A percentile compares a stretch with the other conserved stretches of the same genome.
These are phyloP conservation scores for Intubia oerlemansii DNA, from an alignment of 2,329 filamentous ascomycete species.

Conservation along the genomic window DNA sequence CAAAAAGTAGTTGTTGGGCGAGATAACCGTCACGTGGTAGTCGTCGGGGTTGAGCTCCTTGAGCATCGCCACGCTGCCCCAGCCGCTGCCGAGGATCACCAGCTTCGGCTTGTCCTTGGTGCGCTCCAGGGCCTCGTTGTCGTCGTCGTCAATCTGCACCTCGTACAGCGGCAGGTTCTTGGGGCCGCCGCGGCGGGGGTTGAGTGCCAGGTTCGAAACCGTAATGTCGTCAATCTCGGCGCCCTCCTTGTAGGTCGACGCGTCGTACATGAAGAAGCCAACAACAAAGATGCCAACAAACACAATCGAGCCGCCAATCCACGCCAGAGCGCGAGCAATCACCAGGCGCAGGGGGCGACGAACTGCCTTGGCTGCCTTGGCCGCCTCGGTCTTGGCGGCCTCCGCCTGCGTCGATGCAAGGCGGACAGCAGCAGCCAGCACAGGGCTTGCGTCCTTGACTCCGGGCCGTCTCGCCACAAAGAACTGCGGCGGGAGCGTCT, in stretches of 20 bases:
- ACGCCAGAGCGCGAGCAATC: conserved; percentile 47
- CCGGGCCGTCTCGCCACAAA: neutral
- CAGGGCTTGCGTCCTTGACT: neutral
- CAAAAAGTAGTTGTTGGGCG: conserved; percentile 87
- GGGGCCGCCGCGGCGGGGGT: conserved; percentile 63
- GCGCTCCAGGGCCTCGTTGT: conserved; percentile 50
- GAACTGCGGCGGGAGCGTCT: neutral
- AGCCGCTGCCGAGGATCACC: conserved; percentile 83
- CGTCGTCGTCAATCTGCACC: conserved; percentile 73
- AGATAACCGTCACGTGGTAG: conserved; percentile 90
- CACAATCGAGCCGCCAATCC: conserved; percentile 53
- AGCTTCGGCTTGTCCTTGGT: conserved; percentile 79
- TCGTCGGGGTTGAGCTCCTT: conserved; percentile 80
- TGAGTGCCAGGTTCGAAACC: conserved; percentile 67
- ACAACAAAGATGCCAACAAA: conserved; percentile 48
- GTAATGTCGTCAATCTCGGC: conserved; percentile 47
- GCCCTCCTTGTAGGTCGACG: conserved; percentile 67
- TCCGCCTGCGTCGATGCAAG: conserved; percentile 4
- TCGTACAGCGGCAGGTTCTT: conserved; percentile 91
- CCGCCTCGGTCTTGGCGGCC: neutral
- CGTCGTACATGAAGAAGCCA: conserved; percentile 85
- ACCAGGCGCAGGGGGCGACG: conserved; percentile 21
- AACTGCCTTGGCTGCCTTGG: neutral
- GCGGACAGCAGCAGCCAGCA: conserved; percentile 1
- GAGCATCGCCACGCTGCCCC: conserved; percentile 80